Conservation (phyloP, 2,329 filamentous ascomycete species). For the Talaromyces sp. region DNA sequence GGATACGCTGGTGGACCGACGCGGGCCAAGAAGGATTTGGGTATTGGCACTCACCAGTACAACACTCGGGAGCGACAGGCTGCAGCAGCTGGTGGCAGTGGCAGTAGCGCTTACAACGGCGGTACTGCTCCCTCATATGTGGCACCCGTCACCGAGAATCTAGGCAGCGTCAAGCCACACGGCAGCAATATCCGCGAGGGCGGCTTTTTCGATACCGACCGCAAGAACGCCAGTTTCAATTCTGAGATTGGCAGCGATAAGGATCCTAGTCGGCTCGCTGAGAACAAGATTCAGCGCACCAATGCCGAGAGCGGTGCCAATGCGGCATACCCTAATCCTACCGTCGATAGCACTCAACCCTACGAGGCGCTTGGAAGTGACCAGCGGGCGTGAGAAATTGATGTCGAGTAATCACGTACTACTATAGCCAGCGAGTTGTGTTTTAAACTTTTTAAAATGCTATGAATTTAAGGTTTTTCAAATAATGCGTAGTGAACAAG, state of each 20-base stretch:
- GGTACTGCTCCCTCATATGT: slow-evolving; percentile 36
- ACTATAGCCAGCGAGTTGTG: not conserved
- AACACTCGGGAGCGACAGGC: slow-evolving; percentile 13
- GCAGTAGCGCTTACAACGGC: slow-evolving; percentile 24
- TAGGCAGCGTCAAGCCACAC: slow-evolving; percentile 38
- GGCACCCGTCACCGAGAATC: slow-evolving; percentile 28
- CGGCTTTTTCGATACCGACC: slow-evolving; percentile 37
- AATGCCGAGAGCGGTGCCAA: slow-evolving; percentile 25
- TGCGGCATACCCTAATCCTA: slow-evolving; percentile 18
- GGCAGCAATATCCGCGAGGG: slow-evolving; percentile 50
- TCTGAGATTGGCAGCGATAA: slow-evolving; percentile 51
- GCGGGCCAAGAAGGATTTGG: slow-evolving; percentile 27
- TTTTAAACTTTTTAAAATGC: not conserved
- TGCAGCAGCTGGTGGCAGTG: slow-evolving; percentile 1
- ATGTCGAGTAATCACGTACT: not conserved
- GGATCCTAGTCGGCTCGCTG: slow-evolving; percentile 51
- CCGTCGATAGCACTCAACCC: slow-evolving; percentile 21
- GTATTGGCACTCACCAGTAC: slow-evolving; percentile 18
- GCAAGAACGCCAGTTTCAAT: slow-evolving; percentile 48
- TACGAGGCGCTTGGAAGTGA: slow-evolving; percentile 15
- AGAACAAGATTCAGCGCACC: slow-evolving; percentile 29
- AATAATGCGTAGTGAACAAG: not conserved
- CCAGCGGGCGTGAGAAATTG: slow-evolving; percentile 8
- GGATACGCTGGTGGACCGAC: slow-evolving; percentile 33
- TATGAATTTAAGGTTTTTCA: not conserved